Evolutionary conservation across 2,329 filamentous ascomycete genomes (phyloP), one percentile per base, ranked within the genome.

Genomic region (Chlorencoelia australis): DNA sequence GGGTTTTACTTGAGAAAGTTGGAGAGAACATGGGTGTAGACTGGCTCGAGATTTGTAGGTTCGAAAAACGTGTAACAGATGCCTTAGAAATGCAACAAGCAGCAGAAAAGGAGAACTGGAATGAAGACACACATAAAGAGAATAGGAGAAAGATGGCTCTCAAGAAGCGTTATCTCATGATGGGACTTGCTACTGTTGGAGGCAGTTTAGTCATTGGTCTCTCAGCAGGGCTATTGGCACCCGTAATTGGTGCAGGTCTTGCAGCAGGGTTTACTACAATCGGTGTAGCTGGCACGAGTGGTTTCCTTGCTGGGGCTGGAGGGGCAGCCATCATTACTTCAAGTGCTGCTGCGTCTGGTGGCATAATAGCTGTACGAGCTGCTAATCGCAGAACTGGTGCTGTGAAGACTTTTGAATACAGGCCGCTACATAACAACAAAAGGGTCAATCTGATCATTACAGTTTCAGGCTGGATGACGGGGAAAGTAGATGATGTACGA

Each of bases 361-460:
- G 86, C 51, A 76, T 86, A 24, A 91, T 98, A 52, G 91, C 85
- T 32, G 75, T 82, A 27, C 79, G 78, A 56, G 89, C 91, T 17
- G 87, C 88, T n/a, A 71, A 84, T 52, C 74, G 88, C 51, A 74
- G 91, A 49, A 96, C 84, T 1, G 89, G 91, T 10, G 79, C 88
- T 2, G 93, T 98, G 40, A 87, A 80, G 61, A 98, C 91, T 0
- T 98, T 96, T 54, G 91, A 98, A 60, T 98, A 96, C 57, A 76
- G 89, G 29, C 91, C 91, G 5, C 65, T 98, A 30, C 88, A 96
- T 66, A 98, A 98, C 64, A 96, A 96, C 62, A 98, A 98, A 62
- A 73, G 88, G 40, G 84, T 95, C 25, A 96, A 98, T 51, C 71
- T 98, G 19, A 91, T 98, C 45, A 78, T 98, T 25, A 96, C 91